A percentile compares a stretch with the other conserved stretches of the same genome.
Evolutionary conservation across 116 monocot genomes (phyloP).

Genomic region (Dioscorea cayenensis): DNA sequence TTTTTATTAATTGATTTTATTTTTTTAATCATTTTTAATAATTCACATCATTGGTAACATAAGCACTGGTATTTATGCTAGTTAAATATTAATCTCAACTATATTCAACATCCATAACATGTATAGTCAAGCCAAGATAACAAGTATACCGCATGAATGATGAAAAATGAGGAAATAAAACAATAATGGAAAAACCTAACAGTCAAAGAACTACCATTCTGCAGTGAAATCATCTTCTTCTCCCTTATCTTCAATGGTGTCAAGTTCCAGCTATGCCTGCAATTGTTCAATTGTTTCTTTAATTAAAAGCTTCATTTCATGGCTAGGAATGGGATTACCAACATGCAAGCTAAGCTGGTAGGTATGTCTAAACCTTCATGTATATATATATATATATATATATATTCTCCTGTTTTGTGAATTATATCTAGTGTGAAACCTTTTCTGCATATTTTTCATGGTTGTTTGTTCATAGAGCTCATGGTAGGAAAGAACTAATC

Average conservation of each 20-base stretch:
- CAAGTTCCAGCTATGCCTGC: background rate
- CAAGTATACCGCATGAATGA: background rate
- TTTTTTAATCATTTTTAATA: no score
- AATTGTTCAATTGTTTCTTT: no score
- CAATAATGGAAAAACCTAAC: background rate
- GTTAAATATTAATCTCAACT: no score
- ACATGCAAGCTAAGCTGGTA: conserved; percentile 32
- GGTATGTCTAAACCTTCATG: conserved; percentile 13
- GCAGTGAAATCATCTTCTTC: background rate
- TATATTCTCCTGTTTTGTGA: background rate
- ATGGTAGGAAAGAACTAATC: no score
- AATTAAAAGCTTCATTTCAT: background rate
- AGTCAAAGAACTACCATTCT: background rate
- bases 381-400: background rate
- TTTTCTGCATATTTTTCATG: background rate
- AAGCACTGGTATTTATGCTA: no score
- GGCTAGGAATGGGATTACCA: conserved; percentile 1
- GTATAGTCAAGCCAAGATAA: no score
- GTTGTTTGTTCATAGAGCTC: background rate
- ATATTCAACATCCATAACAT: no score
- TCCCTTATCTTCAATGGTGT: background rate
- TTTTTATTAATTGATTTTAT: no score
- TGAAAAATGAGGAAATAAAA: background rate
- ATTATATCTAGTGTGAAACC: background rate
- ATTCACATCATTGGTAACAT: no score